phyloP scores from a whole-genome alignment of 78 protist species.

The Protostelium mycophagum region DNA sequence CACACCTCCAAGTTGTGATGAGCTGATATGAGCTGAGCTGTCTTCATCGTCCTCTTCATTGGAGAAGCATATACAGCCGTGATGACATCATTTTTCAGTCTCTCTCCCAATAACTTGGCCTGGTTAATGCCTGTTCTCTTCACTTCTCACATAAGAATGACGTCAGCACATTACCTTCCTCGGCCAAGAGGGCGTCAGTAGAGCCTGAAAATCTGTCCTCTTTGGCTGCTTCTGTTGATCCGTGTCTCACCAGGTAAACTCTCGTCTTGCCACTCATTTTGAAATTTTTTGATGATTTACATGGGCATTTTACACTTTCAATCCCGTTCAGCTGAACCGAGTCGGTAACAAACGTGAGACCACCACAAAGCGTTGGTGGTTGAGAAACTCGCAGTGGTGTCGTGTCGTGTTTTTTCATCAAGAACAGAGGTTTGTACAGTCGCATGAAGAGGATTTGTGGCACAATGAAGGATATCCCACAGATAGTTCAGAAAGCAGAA shows the following conservation, averaged over 20 bases:
- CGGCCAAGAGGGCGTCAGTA: neutral
- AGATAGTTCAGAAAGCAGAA: too few relatives aligned
- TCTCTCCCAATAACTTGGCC: constrained; percentile 1
- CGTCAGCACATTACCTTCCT: neutral
- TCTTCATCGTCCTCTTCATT: constrained; percentile 15
- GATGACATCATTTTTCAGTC: neutral
- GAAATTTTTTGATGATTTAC: too few relatives aligned
- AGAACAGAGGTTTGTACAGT: too few relatives aligned
- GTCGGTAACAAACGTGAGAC: too few relatives aligned
- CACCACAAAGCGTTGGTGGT: too few relatives aligned
- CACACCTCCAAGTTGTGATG: constrained; percentile 1
- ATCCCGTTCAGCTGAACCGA: too few relatives aligned
- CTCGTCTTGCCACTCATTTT: too few relatives aligned
- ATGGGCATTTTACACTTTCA: too few relatives aligned
- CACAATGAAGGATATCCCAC: too few relatives aligned
- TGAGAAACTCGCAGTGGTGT: too few relatives aligned
- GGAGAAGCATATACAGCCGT: constrained; percentile 14
- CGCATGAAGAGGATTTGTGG: too few relatives aligned
- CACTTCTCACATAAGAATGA: neutral
- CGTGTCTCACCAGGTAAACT: constrained; percentile 4
- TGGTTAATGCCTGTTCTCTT: neutral
- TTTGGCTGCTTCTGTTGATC: neutral
- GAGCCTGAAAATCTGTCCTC: constrained; percentile 8
- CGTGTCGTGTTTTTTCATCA: too few relatives aligned
- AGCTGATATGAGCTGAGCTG: neutral